Conservation (phyloP, 441 rosid species). For the Aquilaria agallochum region DNA sequence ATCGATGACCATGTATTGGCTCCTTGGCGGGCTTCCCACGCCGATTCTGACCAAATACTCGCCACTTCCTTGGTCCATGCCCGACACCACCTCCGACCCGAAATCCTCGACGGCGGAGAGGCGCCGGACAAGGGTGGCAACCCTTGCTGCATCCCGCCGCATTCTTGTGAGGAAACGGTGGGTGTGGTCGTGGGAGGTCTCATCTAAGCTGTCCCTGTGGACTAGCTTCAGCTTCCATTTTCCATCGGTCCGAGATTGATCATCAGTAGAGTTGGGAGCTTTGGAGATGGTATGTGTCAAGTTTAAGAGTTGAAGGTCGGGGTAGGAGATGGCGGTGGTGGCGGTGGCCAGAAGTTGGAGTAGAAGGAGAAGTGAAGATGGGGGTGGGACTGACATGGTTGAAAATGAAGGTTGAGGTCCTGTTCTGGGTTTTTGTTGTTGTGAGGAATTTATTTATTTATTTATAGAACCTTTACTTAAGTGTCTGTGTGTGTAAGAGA, state of each 20-base stretch:
- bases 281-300: conserved; percentile 30
- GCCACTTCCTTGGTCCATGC: conserved; percentile 91
- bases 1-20: conserved; percentile 78
- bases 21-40: conserved; percentile 77
- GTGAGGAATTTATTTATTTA: too few relatives aligned
- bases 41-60: conserved; percentile 84
- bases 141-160: conserved; percentile 53
- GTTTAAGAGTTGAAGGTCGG: conserved; percentile 50
- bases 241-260: conserved; percentile 1
- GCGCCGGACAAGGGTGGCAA: conserved; percentile 40
- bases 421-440: too few relatives aligned
- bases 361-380: too few relatives aligned
- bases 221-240: conserved; percentile 41
- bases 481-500: too few relatives aligned
- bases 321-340: conserved; percentile 23
- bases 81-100: conserved; percentile 64
- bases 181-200: conserved; percentile 19
- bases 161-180: conserved; percentile 57
- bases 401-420: too few relatives aligned
- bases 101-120: conserved; percentile 36
- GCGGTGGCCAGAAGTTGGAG: too few relatives aligned
- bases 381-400: too few relatives aligned
- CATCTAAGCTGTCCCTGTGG: conserved; percentile 48
- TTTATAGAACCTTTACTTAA: too few relatives aligned
- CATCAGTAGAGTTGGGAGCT: conserved; percentile 7